Evolutionary conservation across 2,329 filamentous ascomycete species (phyloP), one percentile per base, ranked within the genome.

Genomic region (Alternaria ethzedia): DNA sequence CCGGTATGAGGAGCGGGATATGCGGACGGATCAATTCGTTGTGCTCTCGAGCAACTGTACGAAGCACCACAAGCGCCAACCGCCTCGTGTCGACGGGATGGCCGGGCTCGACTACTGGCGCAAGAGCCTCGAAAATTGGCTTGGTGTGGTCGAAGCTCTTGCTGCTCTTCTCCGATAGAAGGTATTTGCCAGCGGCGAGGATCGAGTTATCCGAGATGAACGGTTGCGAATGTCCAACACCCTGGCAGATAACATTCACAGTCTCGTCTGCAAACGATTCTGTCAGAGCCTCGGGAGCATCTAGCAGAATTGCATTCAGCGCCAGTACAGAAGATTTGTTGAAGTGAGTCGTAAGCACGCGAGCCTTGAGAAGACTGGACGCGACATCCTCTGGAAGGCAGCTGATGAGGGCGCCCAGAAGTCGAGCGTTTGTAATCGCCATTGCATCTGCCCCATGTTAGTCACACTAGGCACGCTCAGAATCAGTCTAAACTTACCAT

Each of bases 141-240:
- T 94, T 96, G 59, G 88, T 90, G 26, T 87, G 86, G 75, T 97
- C 94, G 72, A 91, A 96, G 51, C 85, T 85, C 78, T 90, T 92
- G 75, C 83, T 85, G 15, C 88, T 87, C 44, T 82, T 79, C 43
- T 90, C 86, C 3, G 87, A 86, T 13, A 98, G 86, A 10, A 98
- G 85, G 76, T 93, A 96, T 80, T 98, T 98, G 71, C 95, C 96
- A 20, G 94, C 91, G 41, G 95, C 95, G 30, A 97, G 86, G 63
- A 97, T 92, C 71, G 88, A 90, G 78, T 97, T 97, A 76, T 97
- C 93, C 54, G 92, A 89, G 64, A 98, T 89, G 77, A 91, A 93
- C n/a, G 90, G 78, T 50, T 81, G 86, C 89, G 94, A 71, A 82
- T 89, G 89, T 26, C 84, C 82, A 79, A 98, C 91, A 68, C 94